Evolutionary conservation across 192 early-diverging fungal species (phyloP).

Genomic region (Fimicolochytrium jonesii): DNA sequence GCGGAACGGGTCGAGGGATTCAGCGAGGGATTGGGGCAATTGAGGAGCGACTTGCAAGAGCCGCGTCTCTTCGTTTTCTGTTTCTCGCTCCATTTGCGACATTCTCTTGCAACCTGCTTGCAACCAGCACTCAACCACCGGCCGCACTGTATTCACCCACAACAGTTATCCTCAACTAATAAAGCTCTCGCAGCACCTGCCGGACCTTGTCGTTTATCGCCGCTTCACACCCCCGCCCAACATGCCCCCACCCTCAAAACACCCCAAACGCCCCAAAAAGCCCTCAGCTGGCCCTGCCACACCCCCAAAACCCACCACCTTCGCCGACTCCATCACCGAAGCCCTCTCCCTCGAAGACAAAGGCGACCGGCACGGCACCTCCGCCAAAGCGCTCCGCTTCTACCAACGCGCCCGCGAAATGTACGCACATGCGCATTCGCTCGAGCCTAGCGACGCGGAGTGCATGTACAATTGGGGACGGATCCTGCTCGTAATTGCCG

Average conservation of each 20-base stretch:
- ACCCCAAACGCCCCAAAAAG: neutral
- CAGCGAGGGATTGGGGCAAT: too few species aligned
- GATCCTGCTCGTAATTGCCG: slow-evolving; percentile 49
- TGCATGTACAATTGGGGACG: slow-evolving; percentile 63
- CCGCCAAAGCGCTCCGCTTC: slow-evolving; percentile 61
- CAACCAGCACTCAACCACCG: too few species aligned
- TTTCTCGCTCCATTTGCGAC: too few species aligned
- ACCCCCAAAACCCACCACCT: neutral
- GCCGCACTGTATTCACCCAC: too few species aligned
- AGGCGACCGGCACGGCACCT: slow-evolving; percentile 65
- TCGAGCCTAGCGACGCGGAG: slow-evolving; percentile 34
- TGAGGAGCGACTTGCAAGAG: too few species aligned
- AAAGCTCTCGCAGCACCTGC: too few species aligned
- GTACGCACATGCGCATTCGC: slow-evolving; percentile 55
- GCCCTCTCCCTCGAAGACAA: slow-evolving; percentile 36
- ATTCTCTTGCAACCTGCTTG: too few species aligned
- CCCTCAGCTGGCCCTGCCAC: neutral
- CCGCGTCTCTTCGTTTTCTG: too few species aligned
- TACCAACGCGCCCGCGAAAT: slow-evolving; percentile 64
- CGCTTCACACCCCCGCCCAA: too few species aligned
- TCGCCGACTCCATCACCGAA: slow-evolving; percentile 8
- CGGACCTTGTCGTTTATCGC: too few species aligned
- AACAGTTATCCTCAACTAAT: too few species aligned
- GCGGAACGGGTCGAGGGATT: too few species aligned
- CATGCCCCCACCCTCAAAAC: slow-evolving; percentile 11